Percentiles rank a stretch among this genome's conserved stretches.
These are phyloP conservation scores for Fusarium bactridioides DNA, from an alignment of 2,329 filamentous ascomycete genomes.

Conservation along the genomic window DNA sequence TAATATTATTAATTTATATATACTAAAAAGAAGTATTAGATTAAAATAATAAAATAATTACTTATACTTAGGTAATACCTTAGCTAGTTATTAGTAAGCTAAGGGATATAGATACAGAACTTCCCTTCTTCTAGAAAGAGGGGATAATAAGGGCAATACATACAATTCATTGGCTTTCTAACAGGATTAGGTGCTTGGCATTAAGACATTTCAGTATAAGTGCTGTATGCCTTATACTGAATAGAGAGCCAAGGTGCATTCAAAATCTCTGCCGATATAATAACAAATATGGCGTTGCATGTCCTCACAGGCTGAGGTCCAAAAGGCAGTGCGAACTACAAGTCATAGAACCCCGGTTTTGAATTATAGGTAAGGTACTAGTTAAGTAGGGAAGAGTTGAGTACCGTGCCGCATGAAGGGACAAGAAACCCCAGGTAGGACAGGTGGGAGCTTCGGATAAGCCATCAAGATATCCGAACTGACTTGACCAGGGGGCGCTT, in stretches of 20 bases:
- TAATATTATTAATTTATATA: too few species aligned
- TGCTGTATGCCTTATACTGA: background rate
- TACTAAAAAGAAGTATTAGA: too few species aligned
- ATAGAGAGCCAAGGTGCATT: background rate
- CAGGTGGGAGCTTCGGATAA: constrained; percentile 1
- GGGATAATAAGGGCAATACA: too few species aligned
- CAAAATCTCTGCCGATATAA: background rate
- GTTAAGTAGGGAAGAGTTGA: background rate
- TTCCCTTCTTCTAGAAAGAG: too few species aligned
- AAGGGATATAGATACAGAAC: too few species aligned
- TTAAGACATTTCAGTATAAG: background rate
- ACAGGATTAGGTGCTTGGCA: background rate
- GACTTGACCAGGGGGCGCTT: background rate
- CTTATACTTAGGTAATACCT: too few species aligned
- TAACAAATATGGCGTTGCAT: background rate
- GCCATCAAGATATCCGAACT: background rate
- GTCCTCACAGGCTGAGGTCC: background rate
- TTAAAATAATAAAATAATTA: too few species aligned
- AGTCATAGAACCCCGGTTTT: background rate
- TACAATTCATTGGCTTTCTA: too few species aligned
- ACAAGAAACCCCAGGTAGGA: background rate
- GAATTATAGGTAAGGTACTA: background rate
- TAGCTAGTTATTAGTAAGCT: too few species aligned
- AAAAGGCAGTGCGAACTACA: background rate
- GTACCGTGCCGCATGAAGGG: background rate